Conservation (phyloP, 345 rosid species). For the Camelina hispida region DNA sequence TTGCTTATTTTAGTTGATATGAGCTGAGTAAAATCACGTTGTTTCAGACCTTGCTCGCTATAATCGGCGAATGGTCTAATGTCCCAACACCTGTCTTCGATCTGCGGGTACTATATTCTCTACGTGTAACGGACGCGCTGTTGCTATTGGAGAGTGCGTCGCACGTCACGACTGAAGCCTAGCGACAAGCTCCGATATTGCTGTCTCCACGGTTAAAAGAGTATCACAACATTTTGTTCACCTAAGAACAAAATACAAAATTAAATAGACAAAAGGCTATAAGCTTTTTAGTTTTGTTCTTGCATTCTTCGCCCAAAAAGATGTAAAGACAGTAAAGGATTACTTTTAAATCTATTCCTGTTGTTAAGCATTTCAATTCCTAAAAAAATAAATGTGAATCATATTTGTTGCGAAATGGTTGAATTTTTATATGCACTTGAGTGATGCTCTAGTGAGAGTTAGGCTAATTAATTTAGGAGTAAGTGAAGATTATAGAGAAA, state of each 20-base stretch:
- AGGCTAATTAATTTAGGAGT: neutral
- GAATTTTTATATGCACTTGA: neutral
- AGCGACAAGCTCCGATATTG: constrained; percentile 2
- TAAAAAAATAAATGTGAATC: neutral
- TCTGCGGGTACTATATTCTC: constrained; percentile 5
- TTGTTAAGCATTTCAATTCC: neutral
- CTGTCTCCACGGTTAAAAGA: constrained; percentile 9
- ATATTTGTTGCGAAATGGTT: neutral
- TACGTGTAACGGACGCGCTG: neutral
- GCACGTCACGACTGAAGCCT: constrained; percentile 15
- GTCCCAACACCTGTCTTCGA: constrained; percentile 46
- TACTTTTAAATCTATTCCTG: too few relatives aligned
- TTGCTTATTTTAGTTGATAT: constrained; percentile 47
- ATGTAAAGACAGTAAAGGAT: neutral
- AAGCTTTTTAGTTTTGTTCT: neutral
- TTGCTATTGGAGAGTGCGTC: constrained; percentile 8
- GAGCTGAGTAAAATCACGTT: constrained; percentile 39
- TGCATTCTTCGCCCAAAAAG: neutral
- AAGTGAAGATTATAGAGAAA: neutral
- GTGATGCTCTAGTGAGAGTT: too few relatives aligned
- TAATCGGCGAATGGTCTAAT: constrained; percentile 41
- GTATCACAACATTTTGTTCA: neutral
- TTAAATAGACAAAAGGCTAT: neutral
- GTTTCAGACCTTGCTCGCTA: constrained; percentile 45
- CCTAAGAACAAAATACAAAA: neutral